phyloP scores from a whole-genome alignment of 352 stramenopile species.

The Globisporangium orthogonon region DNA sequence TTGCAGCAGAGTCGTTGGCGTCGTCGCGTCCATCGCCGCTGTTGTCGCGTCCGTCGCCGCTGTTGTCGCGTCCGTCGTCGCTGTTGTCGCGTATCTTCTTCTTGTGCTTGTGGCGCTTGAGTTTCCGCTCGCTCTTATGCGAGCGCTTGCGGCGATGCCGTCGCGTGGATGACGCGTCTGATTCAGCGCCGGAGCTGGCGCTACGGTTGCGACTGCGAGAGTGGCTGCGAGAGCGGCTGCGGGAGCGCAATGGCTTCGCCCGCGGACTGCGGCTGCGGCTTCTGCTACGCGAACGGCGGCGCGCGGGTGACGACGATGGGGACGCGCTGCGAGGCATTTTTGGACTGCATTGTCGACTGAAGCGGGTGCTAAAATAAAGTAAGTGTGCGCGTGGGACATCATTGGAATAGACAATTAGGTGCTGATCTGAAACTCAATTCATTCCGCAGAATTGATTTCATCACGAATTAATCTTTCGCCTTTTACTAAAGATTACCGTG shows the following conservation, averaged over 20 bases:
- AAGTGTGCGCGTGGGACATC: neutral
- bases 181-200: neutral
- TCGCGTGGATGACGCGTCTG: neutral
- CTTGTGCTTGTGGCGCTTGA: conserved; percentile 20
- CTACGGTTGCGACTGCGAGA: conserved; percentile 8
- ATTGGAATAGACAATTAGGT: neutral
- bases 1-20: neutral
- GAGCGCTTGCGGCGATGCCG: neutral
- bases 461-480: conserved; percentile 88
- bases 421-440: neutral
- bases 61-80: neutral
- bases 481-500: conserved; percentile 94
- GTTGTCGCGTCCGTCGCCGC: neutral
- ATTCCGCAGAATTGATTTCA: conserved; percentile 63
- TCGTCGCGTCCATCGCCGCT: neutral
- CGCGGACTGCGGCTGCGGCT: conserved; percentile 3
- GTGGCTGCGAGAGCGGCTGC: neutral
- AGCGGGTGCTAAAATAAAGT: neutral
- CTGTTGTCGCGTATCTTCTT: conserved; percentile 1
- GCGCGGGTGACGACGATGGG: neutral
- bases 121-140: conserved; percentile 15
- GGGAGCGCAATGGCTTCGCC: neutral
- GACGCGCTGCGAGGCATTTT: conserved; percentile 8
- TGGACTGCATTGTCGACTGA: neutral
- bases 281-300: conserved; percentile 8